Evolutionary conservation across 208 protist species (phyloP).

Genomic region (Leishmania turanica): DNA sequence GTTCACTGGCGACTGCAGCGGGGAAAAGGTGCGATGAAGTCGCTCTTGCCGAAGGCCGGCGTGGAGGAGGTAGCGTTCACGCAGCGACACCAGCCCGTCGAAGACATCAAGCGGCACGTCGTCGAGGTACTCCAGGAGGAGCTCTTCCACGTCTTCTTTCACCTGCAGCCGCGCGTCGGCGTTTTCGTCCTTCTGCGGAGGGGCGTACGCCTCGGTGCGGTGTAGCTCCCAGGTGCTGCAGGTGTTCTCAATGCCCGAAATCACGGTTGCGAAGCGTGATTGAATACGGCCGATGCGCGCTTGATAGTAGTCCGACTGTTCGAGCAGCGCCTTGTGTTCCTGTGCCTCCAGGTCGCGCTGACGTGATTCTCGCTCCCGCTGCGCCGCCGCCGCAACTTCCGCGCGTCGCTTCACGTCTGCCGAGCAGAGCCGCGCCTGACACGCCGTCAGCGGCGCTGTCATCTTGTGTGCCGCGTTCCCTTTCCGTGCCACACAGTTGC

Average conservation of each 20-base stretch:
- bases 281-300: conserved; percentile 33
- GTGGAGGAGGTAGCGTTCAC: conserved; percentile 64
- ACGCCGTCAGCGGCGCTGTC: conserved; percentile 1
- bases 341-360: conserved; percentile 12
- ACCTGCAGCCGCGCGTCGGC: conserved; percentile 1
- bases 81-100: conserved; percentile 50
- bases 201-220: conserved; percentile 46
- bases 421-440: conserved; percentile 1
- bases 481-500: background rate
- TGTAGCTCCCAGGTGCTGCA: conserved; percentile 69
- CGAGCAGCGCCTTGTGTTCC: conserved; percentile 37
- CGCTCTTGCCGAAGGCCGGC: conserved; percentile 35
- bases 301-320: conserved; percentile 56
- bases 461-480: background rate
- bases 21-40: conserved; percentile 6
- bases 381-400: conserved; percentile 16
- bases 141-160: conserved; percentile 51
- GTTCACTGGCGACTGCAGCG: background rate
- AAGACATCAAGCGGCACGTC: conserved; percentile 71
- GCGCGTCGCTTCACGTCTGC: conserved; percentile 10
- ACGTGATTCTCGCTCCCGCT: conserved; percentile 19
- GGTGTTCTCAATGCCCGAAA: conserved; percentile 47
- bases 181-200: background rate
- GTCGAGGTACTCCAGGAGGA: conserved; percentile 61
- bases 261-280: conserved; percentile 29